Evolutionary conservation across 2,329 filamentous ascomycete species (phyloP).

Genomic region (Coccinonectria pachysandricola): DNA sequence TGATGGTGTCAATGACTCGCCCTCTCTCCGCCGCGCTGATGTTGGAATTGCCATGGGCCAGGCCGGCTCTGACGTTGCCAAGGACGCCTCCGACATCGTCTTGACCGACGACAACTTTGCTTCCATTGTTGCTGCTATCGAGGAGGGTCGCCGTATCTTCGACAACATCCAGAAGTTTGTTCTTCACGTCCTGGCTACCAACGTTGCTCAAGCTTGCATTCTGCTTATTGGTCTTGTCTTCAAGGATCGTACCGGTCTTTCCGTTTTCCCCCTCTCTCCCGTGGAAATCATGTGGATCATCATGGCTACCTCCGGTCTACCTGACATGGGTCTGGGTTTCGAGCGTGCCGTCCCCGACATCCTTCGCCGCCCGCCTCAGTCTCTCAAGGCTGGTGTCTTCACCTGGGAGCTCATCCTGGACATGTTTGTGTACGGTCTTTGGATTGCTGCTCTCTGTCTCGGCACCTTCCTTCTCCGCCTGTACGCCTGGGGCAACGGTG

Average conservation of each 20-base stretch:
- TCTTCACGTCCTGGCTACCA: constrained; percentile 57
- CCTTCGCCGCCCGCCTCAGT: constrained; percentile 56
- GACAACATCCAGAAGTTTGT: constrained; percentile 71
- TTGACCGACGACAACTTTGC: constrained; percentile 67
- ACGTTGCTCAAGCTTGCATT: constrained; percentile 60
- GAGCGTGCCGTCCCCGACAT: constrained; percentile 61
- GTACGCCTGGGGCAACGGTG: constrained; percentile 51
- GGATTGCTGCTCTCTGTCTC: constrained; percentile 56
- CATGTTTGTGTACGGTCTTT: constrained; percentile 57
- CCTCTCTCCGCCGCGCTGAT: constrained; percentile 58
- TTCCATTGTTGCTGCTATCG: constrained; percentile 59
- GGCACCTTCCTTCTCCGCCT: constrained; percentile 53
- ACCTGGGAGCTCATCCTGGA: constrained; percentile 56
- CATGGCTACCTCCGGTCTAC: constrained; percentile 66
- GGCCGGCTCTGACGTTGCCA: constrained; percentile 54
- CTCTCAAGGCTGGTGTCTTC: constrained; percentile 52
- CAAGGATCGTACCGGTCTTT: constrained; percentile 53
- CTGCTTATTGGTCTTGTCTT: constrained; percentile 63
- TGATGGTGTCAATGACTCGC: constrained; percentile 65
- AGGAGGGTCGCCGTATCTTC: constrained; percentile 62
- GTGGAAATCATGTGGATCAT: constrained; percentile 78
- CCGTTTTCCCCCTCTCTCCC: constrained; percentile 63
- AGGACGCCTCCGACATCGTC: constrained; percentile 55
- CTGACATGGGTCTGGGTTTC: constrained; percentile 69
- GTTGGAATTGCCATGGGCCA: constrained; percentile 62